Percentiles rank a stretch among this genome's conserved stretches.
Evolutionary conservation across 495 filamentous ascomycete genomes (phyloP).

Genomic region (Aspergillus cristatus): DNA sequence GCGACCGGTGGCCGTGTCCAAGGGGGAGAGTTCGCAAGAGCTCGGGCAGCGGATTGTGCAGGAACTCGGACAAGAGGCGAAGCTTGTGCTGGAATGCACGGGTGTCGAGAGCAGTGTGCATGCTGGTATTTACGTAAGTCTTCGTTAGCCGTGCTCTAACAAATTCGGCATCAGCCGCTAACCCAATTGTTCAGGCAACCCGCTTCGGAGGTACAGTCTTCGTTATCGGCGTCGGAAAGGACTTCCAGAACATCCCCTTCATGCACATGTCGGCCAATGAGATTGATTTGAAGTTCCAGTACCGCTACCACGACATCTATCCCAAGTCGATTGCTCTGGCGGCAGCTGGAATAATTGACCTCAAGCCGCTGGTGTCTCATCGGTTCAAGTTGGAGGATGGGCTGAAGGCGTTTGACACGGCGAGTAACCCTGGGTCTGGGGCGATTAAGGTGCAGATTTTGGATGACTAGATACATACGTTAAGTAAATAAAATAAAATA

Average conservation of each 20-base stretch:
- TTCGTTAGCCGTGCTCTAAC: too few relatives aligned
- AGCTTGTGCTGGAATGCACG: constrained; percentile 46
- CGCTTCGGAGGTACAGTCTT: constrained; percentile 44
- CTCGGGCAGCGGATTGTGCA: constrained; percentile 27
- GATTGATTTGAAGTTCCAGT: constrained; percentile 49
- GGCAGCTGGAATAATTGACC: constrained; percentile 35
- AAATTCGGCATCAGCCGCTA: too few relatives aligned
- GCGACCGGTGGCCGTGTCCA: constrained; percentile 34
- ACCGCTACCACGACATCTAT: constrained; percentile 49
- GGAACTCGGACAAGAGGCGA: constrained; percentile 36
- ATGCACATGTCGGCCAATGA: constrained; percentile 51
- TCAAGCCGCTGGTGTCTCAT: constrained; percentile 58
- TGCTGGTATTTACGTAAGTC: constrained; percentile 25
- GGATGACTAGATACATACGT: constrained; percentile 7
- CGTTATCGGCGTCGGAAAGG: constrained; percentile 48
- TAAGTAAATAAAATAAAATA: background rate
- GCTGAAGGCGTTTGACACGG: constrained; percentile 12
- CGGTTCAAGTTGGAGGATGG: constrained; percentile 9
- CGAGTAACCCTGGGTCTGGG: constrained; percentile 7
- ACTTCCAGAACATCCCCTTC: constrained; percentile 50
- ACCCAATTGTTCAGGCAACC: constrained; percentile 29
- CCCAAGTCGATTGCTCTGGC: constrained; percentile 36
- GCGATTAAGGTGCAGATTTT: constrained; percentile 17
- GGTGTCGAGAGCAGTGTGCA: constrained; percentile 46
- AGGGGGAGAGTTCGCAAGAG: constrained; percentile 22